Base-by-base conservation (phyloP, 257 asterid genomes). In the Leptodermis oblonga region DNA sequence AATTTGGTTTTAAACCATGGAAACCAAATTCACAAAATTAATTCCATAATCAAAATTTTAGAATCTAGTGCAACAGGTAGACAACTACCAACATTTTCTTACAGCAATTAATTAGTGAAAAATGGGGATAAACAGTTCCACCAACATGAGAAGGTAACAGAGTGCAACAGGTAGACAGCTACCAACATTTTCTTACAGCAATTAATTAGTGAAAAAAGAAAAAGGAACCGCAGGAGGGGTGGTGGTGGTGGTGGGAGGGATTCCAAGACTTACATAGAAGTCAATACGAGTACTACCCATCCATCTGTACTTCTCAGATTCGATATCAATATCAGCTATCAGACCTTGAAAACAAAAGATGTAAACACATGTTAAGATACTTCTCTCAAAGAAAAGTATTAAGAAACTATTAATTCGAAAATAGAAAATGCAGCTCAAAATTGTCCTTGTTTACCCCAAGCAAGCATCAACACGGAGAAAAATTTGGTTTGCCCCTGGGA, bases 381-480 rank as follows among this genome's bases (percentile, higher is more conserved):
- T 26, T 31, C 14, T 56, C 45, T 37, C 64, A 5, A 45, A n/a
- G 18, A 37, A n/a, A 37, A 43, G 39, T 17, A 65, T 36, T 41
- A 10, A 46, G 39, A 41, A 55, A 7, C 3, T 58, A 68, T 31
- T 6, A 37, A 26, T 26, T 55, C 51, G 12, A 62, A 67, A 55
- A 52, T 30, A 39, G 69, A 42, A 64, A 64, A 53, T 52, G 36
- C 41, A 74, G 76, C 64, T 52, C 34, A 23, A 70, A 71, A 49
- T 49, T 68, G 46, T 62, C 37, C 56, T 58, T 49, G 54, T 85
- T n/a, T n/a, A 92, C 98, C 98, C 98, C 98, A 92, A 73, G 98
- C 97, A 81, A 92, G 88, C 98, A 92, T 92, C 86, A 92, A 75
- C 72, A 92, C 73, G 61, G 96, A 86, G 81, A 90, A 92, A 73